Evolutionary conservation across 2,329 filamentous ascomycete genomes (phyloP), one percentile per base, ranked within the genome.

Genomic region (Aspergillus sp.): DNA sequence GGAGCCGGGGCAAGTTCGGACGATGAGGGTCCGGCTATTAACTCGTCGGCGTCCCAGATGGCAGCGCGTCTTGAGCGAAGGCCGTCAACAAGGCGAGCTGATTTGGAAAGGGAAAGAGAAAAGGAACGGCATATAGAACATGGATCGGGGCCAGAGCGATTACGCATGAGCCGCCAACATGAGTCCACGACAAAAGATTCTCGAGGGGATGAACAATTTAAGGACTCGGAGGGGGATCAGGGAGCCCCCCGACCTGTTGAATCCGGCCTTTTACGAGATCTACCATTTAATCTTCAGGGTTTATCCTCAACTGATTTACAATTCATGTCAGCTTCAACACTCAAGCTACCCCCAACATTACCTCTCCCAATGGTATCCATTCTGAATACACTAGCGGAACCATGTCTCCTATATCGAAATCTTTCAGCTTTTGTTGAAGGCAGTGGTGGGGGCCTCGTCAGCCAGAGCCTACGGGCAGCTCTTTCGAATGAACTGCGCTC

Each of bases 261-360:
- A 70, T 82, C 83, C 24, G 81, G 82, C 15, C 80, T 93, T 12
- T 77, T 93, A 20, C 84, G 89, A 64, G 93, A 98, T 70, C 80
- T 98, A 3, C 93, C 95, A 0, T 98, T 95, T 70, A 97, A 93
- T 0, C 80, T 98, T 0, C 95, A 98, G 75, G 95, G 95, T 0
- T 80, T 98, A 2, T 96, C 92, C 2, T 96, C 93, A 0, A 89
- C 89, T 1, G 91, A 93, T 62, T 79, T 98, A 40, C 83, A 87
- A 0, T 98, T 98, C 64, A 78, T 84, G 9, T 85, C 86, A 13
- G 81, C 86, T 22, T 85, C 86, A 20, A 85, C 84, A 2, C 77
- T 98, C 52, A 90, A 86, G 68, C 79, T 99, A 24, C 96, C 95
- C 0, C 68, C 86, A 0, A 90, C 87, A 0, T 81, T 99, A 5